Evolutionary conservation across 2,329 filamentous ascomycete species (phyloP).

Genomic region (Mollisia scopiformis): DNA sequence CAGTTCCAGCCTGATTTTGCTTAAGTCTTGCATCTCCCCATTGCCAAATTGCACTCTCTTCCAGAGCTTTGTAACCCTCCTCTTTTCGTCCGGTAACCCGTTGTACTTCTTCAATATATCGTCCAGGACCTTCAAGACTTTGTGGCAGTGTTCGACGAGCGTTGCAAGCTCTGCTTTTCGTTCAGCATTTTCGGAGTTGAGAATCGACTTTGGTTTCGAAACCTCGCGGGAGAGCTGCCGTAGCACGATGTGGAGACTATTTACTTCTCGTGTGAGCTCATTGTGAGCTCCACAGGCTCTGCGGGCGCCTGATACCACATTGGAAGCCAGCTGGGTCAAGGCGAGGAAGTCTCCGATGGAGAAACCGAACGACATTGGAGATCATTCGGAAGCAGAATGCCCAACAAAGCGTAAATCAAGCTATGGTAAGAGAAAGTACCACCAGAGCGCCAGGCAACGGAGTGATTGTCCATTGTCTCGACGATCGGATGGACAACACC

Average conservation of each 20-base stretch:
- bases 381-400: too few relatives aligned
- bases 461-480: too few relatives aligned
- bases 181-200: conserved; percentile 40
- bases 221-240: conserved; percentile 58
- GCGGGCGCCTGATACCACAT: conserved; percentile 33
- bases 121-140: conserved; percentile 15
- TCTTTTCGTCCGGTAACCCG: conserved; percentile 14
- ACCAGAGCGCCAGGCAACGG: too few relatives aligned
- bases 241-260: conserved; percentile 54
- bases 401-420: too few relatives aligned
- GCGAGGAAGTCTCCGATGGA: conserved; percentile 14
- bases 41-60: conserved; percentile 21
- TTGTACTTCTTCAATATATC: conserved; percentile 21
- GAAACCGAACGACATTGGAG: conserved; percentile 26
- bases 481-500: too few relatives aligned
- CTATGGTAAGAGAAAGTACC: too few relatives aligned
- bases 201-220: conserved; percentile 54
- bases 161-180: conserved; percentile 12
- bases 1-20: conserved; percentile 14
- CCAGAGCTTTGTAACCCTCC: conserved; percentile 16
- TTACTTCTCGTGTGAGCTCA: conserved; percentile 50
- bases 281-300: conserved; percentile 49
- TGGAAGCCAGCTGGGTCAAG: conserved; percentile 14
- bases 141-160: conserved; percentile 7
- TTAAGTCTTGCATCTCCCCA: conserved; percentile 20